Evolutionary conservation across 352 stramenopile genomes (phyloP), one percentile per base, ranked within the genome.

Genomic region (Phytophthora fragariae): DNA sequence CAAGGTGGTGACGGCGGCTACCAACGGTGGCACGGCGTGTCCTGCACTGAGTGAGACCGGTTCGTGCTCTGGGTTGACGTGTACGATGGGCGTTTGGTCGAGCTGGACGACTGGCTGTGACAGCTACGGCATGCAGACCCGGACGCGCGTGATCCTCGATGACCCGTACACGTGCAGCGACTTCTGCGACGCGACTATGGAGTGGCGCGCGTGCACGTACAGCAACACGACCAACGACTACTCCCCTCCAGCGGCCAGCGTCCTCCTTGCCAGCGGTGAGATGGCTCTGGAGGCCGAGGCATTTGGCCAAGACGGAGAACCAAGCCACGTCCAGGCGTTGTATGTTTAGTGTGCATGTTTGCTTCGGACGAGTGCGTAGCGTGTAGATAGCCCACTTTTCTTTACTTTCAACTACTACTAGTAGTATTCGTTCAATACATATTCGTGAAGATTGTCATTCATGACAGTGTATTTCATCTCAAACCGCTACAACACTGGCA

Each of bases 21-120:
- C 62, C 5, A 82, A 91, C 63, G 77, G 72, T 7, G 85, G 75
- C 5, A 62, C 58, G 0, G 73, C 56, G 1, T 94, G 87, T 62
- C 82, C 84, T 0, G 60, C 46, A 0, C 57, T 92, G 0, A 75
- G 65, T 1, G 72, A 91, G 15, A 72, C 69, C 0, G 58, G 61
- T 2, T 82, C 70, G 5, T 94, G 87, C 41, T 29, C 50, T 2
- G 77, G 73, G 9, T 72, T 89, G 41, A 56, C 88, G 39, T 94
- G 87, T 53, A 77, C 68, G 1, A 77, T 94, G 39, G 74, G 74
- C 9, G 24, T 69, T 2, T 94, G 82, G 82, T 74, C 66, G 2
- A 61, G 27, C 27, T 94, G 85, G 84, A 89, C 81, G 5, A 73
- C 73, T 6, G 90, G 87, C 47, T 80, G 85, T 29, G 70, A 82